Conservation (phyloP, 441 rosid genomes). For the Euphorbia neoarborescens region DNA sequence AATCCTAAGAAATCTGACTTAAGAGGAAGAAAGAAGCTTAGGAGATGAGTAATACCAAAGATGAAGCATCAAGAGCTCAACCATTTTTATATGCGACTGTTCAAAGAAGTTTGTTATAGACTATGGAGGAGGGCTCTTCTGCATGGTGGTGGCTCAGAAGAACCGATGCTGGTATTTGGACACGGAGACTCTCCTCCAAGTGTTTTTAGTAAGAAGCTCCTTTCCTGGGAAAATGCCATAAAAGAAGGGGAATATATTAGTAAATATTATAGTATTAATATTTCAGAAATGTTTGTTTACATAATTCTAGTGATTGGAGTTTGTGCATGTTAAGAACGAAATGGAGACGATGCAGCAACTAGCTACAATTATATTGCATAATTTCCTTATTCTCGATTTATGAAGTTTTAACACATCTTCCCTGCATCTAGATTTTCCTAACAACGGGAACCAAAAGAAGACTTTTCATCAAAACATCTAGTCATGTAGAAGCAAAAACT, state of each 20-base stretch:
- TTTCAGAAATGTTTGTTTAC: neutral
- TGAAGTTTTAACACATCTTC: neutral
- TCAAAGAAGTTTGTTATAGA: slow-evolving; percentile 42
- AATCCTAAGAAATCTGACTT: slow-evolving; percentile 33
- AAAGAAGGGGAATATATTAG: slow-evolving; percentile 16
- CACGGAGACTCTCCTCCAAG: slow-evolving; percentile 83
- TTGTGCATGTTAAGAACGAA: neutral
- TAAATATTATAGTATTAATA: slow-evolving; percentile 19
- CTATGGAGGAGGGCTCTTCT: slow-evolving; percentile 93
- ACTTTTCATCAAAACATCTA: neutral
- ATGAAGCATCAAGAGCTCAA: slow-evolving; percentile 18
- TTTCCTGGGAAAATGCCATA: slow-evolving; percentile 49
- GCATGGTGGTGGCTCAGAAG: slow-evolving; percentile 83
- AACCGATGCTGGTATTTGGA: slow-evolving; percentile 44
- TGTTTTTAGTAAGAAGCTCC: slow-evolving; percentile 84
- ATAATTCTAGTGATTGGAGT: slow-evolving; percentile 1
- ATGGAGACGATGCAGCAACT: neutral
- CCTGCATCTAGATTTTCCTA: slow-evolving; percentile 9
- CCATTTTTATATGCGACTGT: slow-evolving; percentile 24
- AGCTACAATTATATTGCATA: neutral
- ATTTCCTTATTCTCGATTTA: neutral
- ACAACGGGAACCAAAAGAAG: neutral
- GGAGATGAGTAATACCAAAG: slow-evolving; percentile 24
- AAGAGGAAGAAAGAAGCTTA: slow-evolving; percentile 26
- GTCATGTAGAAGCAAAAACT: neutral